Base-by-base conservation (phyloP, 179 eudicot species). In the Spergularia azorica region DNA sequence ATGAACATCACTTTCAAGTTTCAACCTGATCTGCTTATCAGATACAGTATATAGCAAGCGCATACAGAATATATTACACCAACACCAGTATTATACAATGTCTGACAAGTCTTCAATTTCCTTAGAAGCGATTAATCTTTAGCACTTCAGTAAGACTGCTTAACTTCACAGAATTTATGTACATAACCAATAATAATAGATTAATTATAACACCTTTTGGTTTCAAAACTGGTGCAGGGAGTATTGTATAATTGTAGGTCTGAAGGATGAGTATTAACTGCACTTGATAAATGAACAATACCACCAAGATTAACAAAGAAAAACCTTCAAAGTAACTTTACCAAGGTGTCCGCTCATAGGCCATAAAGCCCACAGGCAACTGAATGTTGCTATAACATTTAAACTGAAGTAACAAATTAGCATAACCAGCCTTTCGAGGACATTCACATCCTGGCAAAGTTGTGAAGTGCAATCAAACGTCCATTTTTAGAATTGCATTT, bases 11-110 rank as follows among this genome's bases (percentile, higher is more conserved):
- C 17, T 51, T 70, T 71, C 63, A 71, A 26, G 50, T 54, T 15
- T 51, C 59, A 54, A 52, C 14, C 74, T 70, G 73, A 70, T 36
- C 62, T 26, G 41, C 62, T 70, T 12, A 36, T 70, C 62, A 70
- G 50, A 55, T 36, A 43, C 32, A 26, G 32, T 46, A 2, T 17
- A 9, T n/a, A 67, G 32, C 20, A 67, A 46, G 55, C 11, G 36
- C 51, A 46, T 46, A 0, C 15, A 51, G 13, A 51, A 43, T 26
- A 52, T 21, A 52, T 51, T 55, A 70, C 17, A 36, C 18, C 21
- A 15, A 21, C 55, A 59, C 14, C 62, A 70, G 16, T 20, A 32
- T 69, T 51, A 52, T 51, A 51, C 10, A 20, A 21, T 17, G 50
- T 11, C 51, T 9, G 56, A 54, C 20, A 67, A 9, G 32, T 46